A percentile compares a stretch with the other conserved stretches of the same genome.
Evolutionary conservation across 1,139 yeast genomes (phyloP).

Genomic region (Diutina rugosa): DNA sequence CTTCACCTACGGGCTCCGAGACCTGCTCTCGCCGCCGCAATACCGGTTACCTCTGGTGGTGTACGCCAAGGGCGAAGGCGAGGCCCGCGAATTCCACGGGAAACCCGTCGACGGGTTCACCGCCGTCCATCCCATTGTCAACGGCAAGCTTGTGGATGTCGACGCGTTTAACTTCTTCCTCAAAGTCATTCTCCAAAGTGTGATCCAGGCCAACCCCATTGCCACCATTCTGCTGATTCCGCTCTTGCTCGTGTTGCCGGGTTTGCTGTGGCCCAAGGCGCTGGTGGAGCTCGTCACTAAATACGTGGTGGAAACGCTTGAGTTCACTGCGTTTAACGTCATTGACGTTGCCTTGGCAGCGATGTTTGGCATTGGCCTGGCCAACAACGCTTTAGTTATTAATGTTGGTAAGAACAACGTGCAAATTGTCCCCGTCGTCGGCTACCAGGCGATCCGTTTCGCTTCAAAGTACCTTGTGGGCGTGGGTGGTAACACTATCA

Average conservation of each 20-base stretch:
- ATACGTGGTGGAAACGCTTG: conserved; percentile 62
- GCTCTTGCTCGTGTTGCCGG: conserved; percentile 45
- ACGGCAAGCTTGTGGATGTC: conserved; percentile 52
- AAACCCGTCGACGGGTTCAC: conserved; percentile 14
- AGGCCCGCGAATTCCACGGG: conserved; percentile 27
- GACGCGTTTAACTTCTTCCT: conserved; percentile 63
- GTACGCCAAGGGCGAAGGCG: conserved; percentile 27
- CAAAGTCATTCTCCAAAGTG: conserved; percentile 45
- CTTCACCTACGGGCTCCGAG: conserved; percentile 73
- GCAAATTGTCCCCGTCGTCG: conserved; percentile 69
- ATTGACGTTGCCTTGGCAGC: conserved; percentile 61
- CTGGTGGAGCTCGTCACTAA: conserved; percentile 61
- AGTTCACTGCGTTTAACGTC: conserved; percentile 61
- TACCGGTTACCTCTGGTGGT: conserved; percentile 67
- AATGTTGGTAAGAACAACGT: conserved; percentile 71
- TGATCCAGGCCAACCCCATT: conserved; percentile 36
- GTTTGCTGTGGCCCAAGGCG: conserved; percentile 55
- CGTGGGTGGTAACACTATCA: conserved; percentile 55
- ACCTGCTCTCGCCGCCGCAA: conserved; percentile 66
- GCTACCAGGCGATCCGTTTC: conserved; percentile 46
- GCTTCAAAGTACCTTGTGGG: conserved; percentile 32
- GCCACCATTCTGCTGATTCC: conserved; percentile 36
- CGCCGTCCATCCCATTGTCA: conserved; percentile 49
- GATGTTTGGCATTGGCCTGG: conserved; percentile 56
- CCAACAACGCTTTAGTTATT: conserved; percentile 46